Evolutionary conservation across 176 grass and related monocot genomes (phyloP).

Genomic region (Aechmea fasciata): DNA sequence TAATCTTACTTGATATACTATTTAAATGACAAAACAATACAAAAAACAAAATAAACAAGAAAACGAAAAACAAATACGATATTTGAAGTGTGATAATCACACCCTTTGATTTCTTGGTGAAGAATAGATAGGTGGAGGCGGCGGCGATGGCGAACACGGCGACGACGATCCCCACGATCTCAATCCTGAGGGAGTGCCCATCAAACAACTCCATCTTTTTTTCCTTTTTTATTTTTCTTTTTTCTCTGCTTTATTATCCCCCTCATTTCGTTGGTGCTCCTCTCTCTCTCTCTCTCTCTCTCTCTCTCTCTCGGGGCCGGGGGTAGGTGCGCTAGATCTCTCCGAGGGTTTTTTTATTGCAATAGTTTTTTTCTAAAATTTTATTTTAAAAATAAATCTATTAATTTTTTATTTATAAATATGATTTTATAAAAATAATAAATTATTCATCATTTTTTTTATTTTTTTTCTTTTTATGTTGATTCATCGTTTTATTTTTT

Average conservation of each 20-base stretch:
- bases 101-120: neutral
- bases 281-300: neutral
- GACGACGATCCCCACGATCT: neutral
- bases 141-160: neutral
- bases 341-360: no score
- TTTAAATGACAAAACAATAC: no score
- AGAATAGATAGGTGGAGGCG: neutral
- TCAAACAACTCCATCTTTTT: neutral
- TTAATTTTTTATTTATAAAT: no score
- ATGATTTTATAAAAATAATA: no score
- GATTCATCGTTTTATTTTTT: no score
- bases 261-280: neutral
- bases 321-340: no score
- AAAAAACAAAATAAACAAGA: neutral
- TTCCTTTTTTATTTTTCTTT: neutral
- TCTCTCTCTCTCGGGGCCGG: no score
- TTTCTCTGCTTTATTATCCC: neutral
- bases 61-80: neutral
- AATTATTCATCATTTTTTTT: no score
- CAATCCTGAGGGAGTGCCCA: neutral
- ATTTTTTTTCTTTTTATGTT: no score
- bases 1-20: no score
- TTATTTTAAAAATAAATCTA: no score
- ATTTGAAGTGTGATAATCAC: neutral
- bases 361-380: no score